Evolutionary conservation across 148 eudicot species (phyloP).

Genomic region (Polygonum maritimum): DNA sequence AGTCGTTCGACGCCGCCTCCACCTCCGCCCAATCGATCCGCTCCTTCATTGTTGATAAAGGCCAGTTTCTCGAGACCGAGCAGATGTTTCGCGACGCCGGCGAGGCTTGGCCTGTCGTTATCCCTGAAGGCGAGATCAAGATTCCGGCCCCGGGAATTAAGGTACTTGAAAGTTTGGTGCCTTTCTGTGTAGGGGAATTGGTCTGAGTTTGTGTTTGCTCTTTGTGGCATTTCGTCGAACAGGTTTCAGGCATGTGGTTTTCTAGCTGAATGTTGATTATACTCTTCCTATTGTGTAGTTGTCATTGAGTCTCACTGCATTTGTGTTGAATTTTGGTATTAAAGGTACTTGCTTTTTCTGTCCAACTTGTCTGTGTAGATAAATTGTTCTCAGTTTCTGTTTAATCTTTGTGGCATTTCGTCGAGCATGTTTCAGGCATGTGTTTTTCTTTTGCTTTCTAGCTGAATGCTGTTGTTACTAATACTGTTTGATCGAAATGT

Average conservation of each 20-base stretch:
- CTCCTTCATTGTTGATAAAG: conserved; percentile 29
- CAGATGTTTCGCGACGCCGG: conserved; percentile 95
- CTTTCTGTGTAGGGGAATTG: not conserved
- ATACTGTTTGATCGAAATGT: not conserved
- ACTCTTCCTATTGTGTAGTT: too few species aligned
- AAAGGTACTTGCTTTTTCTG: conserved; percentile 34
- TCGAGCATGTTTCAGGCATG: too few species aligned
- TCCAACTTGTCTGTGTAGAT: too few species aligned
- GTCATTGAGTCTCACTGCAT: too few species aligned
- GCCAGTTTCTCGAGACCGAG: conserved; percentile 73
- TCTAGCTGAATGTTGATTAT: too few species aligned
- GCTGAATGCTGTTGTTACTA: too few species aligned
- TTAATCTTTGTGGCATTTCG: too few species aligned
- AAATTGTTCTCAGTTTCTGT: too few species aligned
- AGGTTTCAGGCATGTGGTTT: too few species aligned
- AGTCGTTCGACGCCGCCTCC: conserved; percentile 66
- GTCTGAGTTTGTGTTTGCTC: too few species aligned
- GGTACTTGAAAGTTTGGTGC: conserved; percentile 24
- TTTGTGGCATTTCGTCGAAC: too few species aligned
- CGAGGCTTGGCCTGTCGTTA: conserved; percentile 76
- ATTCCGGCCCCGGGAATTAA: conserved; percentile 52
- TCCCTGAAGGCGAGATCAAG: conserved; percentile 55
- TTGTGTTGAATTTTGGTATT: conserved; percentile 20
- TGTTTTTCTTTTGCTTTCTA: not conserved
- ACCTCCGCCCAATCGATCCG: conserved; percentile 73